phyloP scores from a whole-genome alignment of 352 stramenopile genomes.

The Aphanomyces invadans region DNA sequence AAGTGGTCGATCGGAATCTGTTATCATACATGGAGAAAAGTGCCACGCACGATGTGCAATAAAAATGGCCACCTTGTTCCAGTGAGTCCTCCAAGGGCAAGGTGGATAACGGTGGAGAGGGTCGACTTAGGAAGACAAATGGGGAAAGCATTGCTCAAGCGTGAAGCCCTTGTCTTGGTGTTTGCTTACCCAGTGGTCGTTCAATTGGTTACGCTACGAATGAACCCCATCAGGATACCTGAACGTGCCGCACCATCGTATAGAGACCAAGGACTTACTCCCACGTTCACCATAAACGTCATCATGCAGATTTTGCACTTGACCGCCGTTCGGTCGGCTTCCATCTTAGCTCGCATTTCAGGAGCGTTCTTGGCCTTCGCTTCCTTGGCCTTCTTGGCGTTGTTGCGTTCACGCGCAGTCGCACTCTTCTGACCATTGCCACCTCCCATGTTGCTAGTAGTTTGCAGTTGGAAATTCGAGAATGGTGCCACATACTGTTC shows the following conservation, averaged over 20 bases:
- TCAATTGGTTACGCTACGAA: conserved; percentile 50
- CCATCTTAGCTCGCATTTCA: conserved; percentile 78
- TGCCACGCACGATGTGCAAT: no score
- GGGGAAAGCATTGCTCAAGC: conserved; percentile 68
- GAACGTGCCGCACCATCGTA: neutral
- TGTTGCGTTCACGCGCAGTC: conserved; percentile 73
- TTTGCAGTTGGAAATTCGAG: conserved; percentile 19
- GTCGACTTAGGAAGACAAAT: conserved; percentile 19
- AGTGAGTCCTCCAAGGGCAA: no score
- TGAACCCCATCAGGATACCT: neutral
- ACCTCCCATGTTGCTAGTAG: conserved; percentile 74
- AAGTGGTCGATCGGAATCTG: no score
- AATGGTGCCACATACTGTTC: neutral
- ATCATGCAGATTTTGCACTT: conserved; percentile 87
- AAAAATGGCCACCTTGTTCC: no score
- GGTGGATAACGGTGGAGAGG: no score
- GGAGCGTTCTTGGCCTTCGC: conserved; percentile 70
- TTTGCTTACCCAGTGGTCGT: conserved; percentile 80
- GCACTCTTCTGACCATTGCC: conserved; percentile 78
- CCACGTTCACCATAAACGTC: conserved; percentile 80
- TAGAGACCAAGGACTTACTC: conserved; percentile 34
- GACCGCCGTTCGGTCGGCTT: conserved; percentile 60
- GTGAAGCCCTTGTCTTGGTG: conserved; percentile 65
- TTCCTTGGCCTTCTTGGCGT: conserved; percentile 80
- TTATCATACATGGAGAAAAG: no score